Percentiles rank a stretch among this genome's conserved stretches.
Evolutionary conservation across 805 yeast species (phyloP).

Genomic region (Torulaspora quercuum): DNA sequence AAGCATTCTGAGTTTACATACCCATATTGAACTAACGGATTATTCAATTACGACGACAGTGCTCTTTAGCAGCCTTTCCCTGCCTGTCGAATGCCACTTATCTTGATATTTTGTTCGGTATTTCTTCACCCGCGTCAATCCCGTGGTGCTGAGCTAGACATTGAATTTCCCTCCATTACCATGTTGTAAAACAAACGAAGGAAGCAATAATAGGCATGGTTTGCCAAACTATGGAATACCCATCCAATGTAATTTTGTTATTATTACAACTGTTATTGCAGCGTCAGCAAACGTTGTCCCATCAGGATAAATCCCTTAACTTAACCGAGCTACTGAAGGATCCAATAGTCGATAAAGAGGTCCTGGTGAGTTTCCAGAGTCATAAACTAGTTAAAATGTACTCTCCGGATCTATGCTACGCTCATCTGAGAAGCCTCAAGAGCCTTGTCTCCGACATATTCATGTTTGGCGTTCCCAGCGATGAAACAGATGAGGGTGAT

Average conservation of each 20-base stretch:
- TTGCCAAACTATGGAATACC: conserved; percentile 16
- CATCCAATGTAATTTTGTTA: conserved; percentile 27
- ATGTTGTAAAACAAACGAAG: background rate
- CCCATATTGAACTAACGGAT: too few species aligned
- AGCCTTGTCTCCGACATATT: conserved; percentile 25
- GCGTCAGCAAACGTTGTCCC: conserved; percentile 29
- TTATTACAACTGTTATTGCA: conserved; percentile 30
- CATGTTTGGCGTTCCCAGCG: conserved; percentile 16
- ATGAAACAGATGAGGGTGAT: conserved; percentile 2
- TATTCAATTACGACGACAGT: too few species aligned
- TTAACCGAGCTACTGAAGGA: conserved; percentile 20
- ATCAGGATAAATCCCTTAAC: conserved; percentile 19
- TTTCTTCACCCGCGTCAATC: too few species aligned
- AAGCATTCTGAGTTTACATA: too few species aligned
- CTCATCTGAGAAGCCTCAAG: conserved; percentile 26
- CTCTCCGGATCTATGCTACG: conserved; percentile 23
- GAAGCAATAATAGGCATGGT: background rate
- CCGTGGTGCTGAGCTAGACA: too few species aligned
- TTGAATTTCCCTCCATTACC: too few species aligned
- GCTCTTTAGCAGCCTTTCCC: too few species aligned
- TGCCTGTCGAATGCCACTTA: too few species aligned
- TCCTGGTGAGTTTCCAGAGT: conserved; percentile 19
- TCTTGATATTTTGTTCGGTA: too few species aligned
- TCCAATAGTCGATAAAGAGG: conserved; percentile 29
- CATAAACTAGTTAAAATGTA: conserved; percentile 28